phyloP scores from a whole-genome alignment of 768 basidiomycete genomes.

The Boletus barrowsii region DNA sequence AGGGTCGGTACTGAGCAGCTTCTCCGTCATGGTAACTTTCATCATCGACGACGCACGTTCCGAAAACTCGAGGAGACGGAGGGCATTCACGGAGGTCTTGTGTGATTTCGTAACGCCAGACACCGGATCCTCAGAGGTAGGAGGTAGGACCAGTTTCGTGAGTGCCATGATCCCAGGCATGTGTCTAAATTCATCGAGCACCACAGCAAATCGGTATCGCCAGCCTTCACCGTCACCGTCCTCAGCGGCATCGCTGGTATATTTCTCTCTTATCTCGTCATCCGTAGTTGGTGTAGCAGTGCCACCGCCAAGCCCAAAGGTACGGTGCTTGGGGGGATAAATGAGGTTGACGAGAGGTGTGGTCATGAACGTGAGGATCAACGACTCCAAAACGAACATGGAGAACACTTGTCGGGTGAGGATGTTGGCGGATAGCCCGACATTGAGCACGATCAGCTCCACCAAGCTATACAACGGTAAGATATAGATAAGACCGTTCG shows the following conservation, averaged over 20 bases:
- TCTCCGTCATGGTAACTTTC: constrained; percentile 72
- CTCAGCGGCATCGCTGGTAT: neutral
- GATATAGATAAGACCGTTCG: neutral
- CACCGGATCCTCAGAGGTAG: constrained; percentile 5
- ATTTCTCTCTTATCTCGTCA: neutral
- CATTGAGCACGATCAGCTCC: constrained; percentile 94
- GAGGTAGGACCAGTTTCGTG: constrained; percentile 70
- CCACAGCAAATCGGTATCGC: constrained; percentile 62
- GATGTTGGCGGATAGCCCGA: constrained; percentile 79
- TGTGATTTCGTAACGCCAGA: neutral
- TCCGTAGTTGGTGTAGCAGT: neutral
- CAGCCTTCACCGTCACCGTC: constrained; percentile 8
- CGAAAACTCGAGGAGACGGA: constrained; percentile 87
- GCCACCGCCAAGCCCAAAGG: constrained; percentile 36
- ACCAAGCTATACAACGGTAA: constrained; percentile 54
- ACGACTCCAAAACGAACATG: constrained; percentile 90
- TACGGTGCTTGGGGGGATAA: constrained; percentile 63
- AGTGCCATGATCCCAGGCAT: constrained; percentile 88
- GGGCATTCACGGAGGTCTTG: constrained; percentile 52
- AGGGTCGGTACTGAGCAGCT: constrained; percentile 67
- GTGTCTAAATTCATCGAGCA: constrained; percentile 90
- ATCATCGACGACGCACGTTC: constrained; percentile 86
- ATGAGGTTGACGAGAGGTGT: constrained; percentile 69
- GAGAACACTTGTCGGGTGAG: constrained; percentile 80
- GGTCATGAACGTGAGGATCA: constrained; percentile 84